phyloP scores from a whole-genome alignment of 106 monocot genomes.

The Platanthera zijinensis region DNA sequence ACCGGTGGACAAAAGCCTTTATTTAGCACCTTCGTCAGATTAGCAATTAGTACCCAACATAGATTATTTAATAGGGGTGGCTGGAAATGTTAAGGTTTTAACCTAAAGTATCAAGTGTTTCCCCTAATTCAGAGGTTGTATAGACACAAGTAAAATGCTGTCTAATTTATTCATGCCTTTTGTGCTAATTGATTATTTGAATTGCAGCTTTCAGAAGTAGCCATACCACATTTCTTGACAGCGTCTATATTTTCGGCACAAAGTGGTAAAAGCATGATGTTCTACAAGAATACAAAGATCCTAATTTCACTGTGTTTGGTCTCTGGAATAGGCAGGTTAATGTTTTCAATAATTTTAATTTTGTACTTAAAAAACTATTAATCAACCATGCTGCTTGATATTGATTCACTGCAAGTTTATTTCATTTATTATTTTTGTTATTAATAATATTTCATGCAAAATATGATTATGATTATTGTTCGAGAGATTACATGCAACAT shows the following conservation, averaged over 20 bases:
- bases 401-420: too few species aligned
- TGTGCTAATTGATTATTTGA: slow-evolving; percentile 9
- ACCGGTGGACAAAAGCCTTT: neutral
- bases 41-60: neutral
- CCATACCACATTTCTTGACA: slow-evolving; percentile 92
- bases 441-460: neutral
- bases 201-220: slow-evolving; percentile 72
- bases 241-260: slow-evolving; percentile 95
- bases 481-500: neutral
- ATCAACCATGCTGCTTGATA: too few species aligned
- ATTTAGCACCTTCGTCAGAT: neutral
- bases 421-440: neutral
- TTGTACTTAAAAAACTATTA: neutral
- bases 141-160: neutral
- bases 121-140: neutral
- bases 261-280: slow-evolving; percentile 45
- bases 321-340: slow-evolving; percentile 90
- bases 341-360: slow-evolving; percentile 1
- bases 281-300: slow-evolving; percentile 60
- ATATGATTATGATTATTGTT: neutral
- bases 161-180: neutral
- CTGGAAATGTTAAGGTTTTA: neutral
- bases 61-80: neutral
- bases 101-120: neutral
- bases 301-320: slow-evolving; percentile 63